Percentiles rank a stretch among this genome's conserved stretches.
These are phyloP conservation scores for Clonostachys chloroleuca DNA, from an alignment of 2,329 filamentous ascomycete genomes.

Conservation along the genomic window DNA sequence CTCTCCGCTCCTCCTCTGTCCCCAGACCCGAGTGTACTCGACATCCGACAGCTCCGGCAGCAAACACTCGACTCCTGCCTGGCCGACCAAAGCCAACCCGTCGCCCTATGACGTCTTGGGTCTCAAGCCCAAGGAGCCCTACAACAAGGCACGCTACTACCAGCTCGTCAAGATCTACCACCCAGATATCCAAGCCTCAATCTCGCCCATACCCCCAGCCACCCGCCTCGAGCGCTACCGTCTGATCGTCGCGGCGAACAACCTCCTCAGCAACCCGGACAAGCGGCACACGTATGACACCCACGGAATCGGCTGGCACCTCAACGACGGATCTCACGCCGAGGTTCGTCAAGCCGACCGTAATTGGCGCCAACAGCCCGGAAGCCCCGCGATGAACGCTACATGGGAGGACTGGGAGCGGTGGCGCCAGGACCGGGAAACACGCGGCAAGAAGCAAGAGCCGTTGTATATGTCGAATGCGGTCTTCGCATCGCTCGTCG, in stretches of 20 bases:
- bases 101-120: slow-evolving; percentile 91
- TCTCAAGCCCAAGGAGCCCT: slow-evolving; percentile 53
- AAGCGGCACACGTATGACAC: slow-evolving; percentile 80
- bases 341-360: slow-evolving; percentile 30
- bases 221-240: slow-evolving; percentile 84
- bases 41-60: no score
- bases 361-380: slow-evolving; percentile 42
- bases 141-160: slow-evolving; percentile 82
- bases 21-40: no score
- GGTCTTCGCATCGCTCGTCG: slow-evolving; percentile 66
- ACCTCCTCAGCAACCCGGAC: slow-evolving; percentile 76
- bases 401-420: slow-evolving; percentile 98
- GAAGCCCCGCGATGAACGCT: slow-evolving; percentile 62
- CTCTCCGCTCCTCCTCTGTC: no score
- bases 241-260: slow-evolving; percentile 81
- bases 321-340: slow-evolving; percentile 45
- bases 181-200: slow-evolving; percentile 53
- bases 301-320: slow-evolving; percentile 76
- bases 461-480: slow-evolving; percentile 69
- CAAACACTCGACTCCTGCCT: slow-evolving; percentile 12
- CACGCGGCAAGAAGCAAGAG: background rate
- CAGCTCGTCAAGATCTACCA: slow-evolving; percentile 95
- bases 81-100: slow-evolving; percentile 48
- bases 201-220: slow-evolving; percentile 35
- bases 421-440: slow-evolving; percentile 55